Evolutionary conservation across 2,329 filamentous ascomycete species (phyloP).

Genomic region (Fusarium begoniae): DNA sequence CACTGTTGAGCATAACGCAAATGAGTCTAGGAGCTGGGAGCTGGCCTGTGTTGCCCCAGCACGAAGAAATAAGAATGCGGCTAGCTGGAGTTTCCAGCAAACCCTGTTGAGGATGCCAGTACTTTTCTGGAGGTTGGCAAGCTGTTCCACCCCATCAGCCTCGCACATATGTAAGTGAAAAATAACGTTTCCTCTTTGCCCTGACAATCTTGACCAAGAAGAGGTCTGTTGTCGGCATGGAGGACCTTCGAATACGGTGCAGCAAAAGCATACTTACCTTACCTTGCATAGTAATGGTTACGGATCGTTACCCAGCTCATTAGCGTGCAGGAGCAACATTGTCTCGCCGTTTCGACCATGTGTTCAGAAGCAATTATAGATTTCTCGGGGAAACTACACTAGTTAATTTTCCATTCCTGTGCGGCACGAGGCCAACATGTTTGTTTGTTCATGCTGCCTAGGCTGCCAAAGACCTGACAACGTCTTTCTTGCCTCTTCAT

Average conservation of each 20-base stretch:
- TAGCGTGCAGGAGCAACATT: conserved; percentile 12
- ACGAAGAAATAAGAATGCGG: conserved; percentile 15
- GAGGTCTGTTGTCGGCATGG: neutral
- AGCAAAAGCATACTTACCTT: neutral
- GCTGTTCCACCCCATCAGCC: neutral
- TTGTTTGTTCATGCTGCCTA: conserved; percentile 16
- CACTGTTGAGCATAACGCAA: neutral
- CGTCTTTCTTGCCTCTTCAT: conserved; percentile 8
- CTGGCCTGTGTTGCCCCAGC: neutral
- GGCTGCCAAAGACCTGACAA: neutral
- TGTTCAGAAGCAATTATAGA: conserved; percentile 46
- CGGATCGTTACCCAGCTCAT: conserved; percentile 17
- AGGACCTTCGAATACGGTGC: neutral
- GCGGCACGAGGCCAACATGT: conserved; percentile 3
- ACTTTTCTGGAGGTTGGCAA: neutral
- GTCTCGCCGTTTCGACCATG: conserved; percentile 17
- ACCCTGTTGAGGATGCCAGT: conserved; percentile 10
- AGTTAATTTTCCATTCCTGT: conserved; percentile 31
- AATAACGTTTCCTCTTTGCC: conserved; percentile 10
- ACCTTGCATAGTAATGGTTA: neutral
- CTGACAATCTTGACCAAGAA: conserved; percentile 8
- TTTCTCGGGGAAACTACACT: conserved; percentile 45
- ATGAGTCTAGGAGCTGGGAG: neutral
- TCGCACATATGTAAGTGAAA: neutral
- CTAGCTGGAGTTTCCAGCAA: neutral